Percentiles rank a stretch among this genome's conserved stretches.
These are phyloP conservation scores for Ramaria rubella DNA, from an alignment of 768 basidiomycete species.

Conservation along the genomic window DNA sequence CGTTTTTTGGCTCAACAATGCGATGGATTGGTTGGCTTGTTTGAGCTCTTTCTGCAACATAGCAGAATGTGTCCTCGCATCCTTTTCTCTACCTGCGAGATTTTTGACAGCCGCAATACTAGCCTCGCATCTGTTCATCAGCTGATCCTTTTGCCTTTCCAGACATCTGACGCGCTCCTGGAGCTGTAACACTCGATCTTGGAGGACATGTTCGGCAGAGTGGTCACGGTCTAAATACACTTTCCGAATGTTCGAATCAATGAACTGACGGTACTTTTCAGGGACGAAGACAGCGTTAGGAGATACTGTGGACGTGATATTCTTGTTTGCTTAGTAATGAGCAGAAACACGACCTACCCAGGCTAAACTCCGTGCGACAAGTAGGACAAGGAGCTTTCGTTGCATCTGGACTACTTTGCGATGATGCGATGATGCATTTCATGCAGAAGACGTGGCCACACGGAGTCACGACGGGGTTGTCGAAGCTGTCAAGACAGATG, in stretches of 20 bases:
- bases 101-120: conserved; percentile 30
- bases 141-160: conserved; percentile 34
- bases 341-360: conserved; percentile 16
- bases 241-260: conserved; percentile 40
- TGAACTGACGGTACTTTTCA: conserved; percentile 42
- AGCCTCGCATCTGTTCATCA: conserved; percentile 39
- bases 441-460: conserved; percentile 30
- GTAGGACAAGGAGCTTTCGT: conserved; percentile 26
- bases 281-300: conserved; percentile 40
- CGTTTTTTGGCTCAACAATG: neutral
- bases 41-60: neutral
- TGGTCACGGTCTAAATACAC: conserved; percentile 37
- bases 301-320: conserved; percentile 14
- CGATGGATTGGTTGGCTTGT: neutral
- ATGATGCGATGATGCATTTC: conserved; percentile 21
- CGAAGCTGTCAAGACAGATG: conserved; percentile 26
- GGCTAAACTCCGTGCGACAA: conserved; percentile 23
- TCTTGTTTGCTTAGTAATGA: neutral
- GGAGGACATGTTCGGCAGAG: conserved; percentile 9
- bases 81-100: conserved; percentile 27
- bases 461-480: conserved; percentile 25
- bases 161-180: conserved; percentile 35
- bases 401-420: conserved; percentile 22
- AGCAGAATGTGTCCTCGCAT: conserved; percentile 14
- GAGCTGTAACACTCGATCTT: conserved; percentile 31